Conservation (phyloP, 1,284 basidiomycete species). For the Microbotryum intermedium region DNA sequence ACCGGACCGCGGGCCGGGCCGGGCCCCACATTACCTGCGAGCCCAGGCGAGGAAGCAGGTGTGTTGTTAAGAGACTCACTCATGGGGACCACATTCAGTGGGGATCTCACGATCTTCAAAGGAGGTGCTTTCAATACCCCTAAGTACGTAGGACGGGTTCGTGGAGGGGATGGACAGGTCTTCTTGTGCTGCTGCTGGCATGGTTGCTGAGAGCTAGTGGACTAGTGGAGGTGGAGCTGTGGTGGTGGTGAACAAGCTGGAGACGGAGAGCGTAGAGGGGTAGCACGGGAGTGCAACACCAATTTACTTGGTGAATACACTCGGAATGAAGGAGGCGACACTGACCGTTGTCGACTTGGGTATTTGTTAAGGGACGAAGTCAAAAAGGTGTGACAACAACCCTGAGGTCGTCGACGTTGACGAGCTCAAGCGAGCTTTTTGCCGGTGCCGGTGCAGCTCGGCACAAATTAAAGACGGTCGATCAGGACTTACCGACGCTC, state of each 20-base stretch:
- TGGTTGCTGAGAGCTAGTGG: background rate
- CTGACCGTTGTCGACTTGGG: no score
- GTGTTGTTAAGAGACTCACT: conserved; percentile 8
- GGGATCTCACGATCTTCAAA: conserved; percentile 74
- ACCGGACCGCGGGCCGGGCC: background rate
- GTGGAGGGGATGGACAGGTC: background rate
- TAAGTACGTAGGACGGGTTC: conserved; percentile 72
- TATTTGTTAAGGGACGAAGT: no score
- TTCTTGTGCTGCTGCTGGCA: background rate
- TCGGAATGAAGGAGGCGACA: no score
- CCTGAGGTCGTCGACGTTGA: no score
- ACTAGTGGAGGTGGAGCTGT: no score
- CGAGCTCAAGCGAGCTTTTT: no score
- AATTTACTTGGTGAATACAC: no score
- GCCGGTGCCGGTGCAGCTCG: no score
- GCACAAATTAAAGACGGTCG: no score
- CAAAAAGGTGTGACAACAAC: no score
- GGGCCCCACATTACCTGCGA: background rate
- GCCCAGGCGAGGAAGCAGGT: background rate
- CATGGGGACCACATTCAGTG: conserved; percentile 30
- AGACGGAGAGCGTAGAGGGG: background rate
- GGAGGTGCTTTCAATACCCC: conserved; percentile 58
- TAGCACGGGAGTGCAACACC: no score
- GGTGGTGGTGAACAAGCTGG: background rate
- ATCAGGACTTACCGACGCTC: no score